Evolutionary conservation across 495 filamentous ascomycete species (phyloP), one percentile per base, ranked within the genome.

Genomic region (Hypoxylon fuscum): DNA sequence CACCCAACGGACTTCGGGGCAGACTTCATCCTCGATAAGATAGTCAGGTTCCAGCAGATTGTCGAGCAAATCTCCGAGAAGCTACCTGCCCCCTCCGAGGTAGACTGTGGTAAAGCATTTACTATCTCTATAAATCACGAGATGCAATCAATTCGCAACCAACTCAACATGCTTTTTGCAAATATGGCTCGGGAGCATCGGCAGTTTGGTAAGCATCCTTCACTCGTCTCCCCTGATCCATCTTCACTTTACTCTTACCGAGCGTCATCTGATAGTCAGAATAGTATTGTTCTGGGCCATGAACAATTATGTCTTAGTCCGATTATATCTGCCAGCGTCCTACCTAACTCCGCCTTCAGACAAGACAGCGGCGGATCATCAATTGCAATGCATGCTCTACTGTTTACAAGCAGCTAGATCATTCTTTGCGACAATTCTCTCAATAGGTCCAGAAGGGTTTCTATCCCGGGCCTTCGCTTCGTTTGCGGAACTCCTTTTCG

Each of bases 321-420:
- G 70, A 2, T 40, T 75, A 40, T 70, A 75, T 41, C 55, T 74
- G 11, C 71, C 71, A 4, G 68, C 69, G 22, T 69, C 62, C 17
- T 61, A 62, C 20, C 21, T 62, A n/a, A 47, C 61, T 21, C 42
- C 38, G 6, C 60, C 69, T n/a, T 23, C 59, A 3, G 62, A 60
- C 53, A 31, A 51, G 32, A 31, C 41, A n/a, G 42, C 53, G 9
- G 52, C 62, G 9, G 49, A 52, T 10, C 58, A 68, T 15, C 70
- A 70, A 22, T 48, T 51, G 7, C 66, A 68, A 31, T 66, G 71
- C 34, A 56, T 73, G 42, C 52, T 62, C 14, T 55, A 66, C 45
- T 71, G 71, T 41, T 46, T 74, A 1, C 55, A 69, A 38, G 67
- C 71, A 41, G 56, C 60, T 5, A 56, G 45, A 29, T 52, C 55